Base-by-base conservation (phyloP, 208 protist species). In the Leptomonas pyrrhocoris region DNA sequence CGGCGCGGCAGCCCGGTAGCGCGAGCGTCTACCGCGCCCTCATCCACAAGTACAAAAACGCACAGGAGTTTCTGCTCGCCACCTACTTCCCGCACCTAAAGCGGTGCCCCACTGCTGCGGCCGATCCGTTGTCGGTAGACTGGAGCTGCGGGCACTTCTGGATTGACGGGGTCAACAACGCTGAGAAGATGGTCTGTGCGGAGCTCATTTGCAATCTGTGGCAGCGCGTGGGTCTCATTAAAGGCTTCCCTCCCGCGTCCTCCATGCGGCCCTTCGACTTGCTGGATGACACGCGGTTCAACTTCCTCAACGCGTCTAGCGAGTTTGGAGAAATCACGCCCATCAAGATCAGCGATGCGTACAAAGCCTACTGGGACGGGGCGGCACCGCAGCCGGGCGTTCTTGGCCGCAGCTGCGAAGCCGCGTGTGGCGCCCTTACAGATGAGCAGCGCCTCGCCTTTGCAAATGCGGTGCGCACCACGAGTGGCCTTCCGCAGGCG, bases 261-360 rank as follows among this genome's bases (percentile, higher is more conserved):
- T 89, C 88, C 21, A 83, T 88, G 57, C 77, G 88, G 8, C 86
- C 90, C 8, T 93, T 96, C 66, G 90, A 96, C 63, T 81, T 94
- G 31, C 68, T 95, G 0, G 81, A 92, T 46, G 73, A 89, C 68
- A 64, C 66, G 19, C 80, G 90, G 21, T 85, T 95, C 57, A 93
- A 92, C 77, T 95, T 93, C 57, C 34, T 79, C 15, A 57, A 49
- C 7, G 34, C 54, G 2, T 7, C 28, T 16, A 74, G 46, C 18
- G 74, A 66, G 36, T 71, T 92, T 25, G 79, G 84, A 5, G 63
- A 77, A 9, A 25, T 90, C 19, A 23, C 73, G 13, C 68, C 74
- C 28, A 60, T 94, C 25, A 88, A 81, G 50, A 55, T 69, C 15
- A 80, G 64, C 46, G 13, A 19, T 1, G 19, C 55, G 6, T 57